These are phyloP conservation scores for Populus hybrid DNA, from an alignment of 441 rosid genomes.

Conservation along the genomic window DNA sequence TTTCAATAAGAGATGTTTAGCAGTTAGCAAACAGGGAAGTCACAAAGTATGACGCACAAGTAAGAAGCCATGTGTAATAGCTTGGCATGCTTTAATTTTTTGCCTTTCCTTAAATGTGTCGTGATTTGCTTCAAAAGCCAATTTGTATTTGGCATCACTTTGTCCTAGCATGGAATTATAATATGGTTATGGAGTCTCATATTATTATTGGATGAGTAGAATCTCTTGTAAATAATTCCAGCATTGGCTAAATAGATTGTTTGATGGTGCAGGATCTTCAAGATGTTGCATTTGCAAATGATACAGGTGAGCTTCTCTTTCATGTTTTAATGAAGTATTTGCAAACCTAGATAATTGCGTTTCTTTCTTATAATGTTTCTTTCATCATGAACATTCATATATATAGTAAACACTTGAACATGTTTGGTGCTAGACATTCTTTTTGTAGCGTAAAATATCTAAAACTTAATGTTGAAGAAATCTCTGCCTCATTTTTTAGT, in stretches of 20 bases:
- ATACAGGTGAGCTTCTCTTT: conserved; percentile 63
- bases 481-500: neutral
- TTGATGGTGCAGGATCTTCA: conserved; percentile 65
- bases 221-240: neutral
- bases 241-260: conserved; percentile 7
- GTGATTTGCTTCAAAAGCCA: neutral
- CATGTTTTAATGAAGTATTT: neutral
- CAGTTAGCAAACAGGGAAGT: too few species aligned
- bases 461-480: neutral
- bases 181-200: neutral
- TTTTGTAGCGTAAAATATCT: neutral
- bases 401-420: neutral
- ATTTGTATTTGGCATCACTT: neutral
- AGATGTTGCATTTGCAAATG: too few species aligned
- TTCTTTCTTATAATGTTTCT: neutral
- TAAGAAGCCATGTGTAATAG: neutral
- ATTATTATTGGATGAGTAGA: neutral
- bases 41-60: neutral
- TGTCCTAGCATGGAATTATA: neutral
- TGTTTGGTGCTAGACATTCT: neutral
- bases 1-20: neutral
- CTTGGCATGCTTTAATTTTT: neutral
- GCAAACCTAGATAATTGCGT: neutral
- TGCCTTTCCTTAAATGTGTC: neutral
- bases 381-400: neutral